Evolutionary conservation across 805 yeast species (phyloP).

Genomic region (Groenewaldozyma tartarivorans): DNA sequence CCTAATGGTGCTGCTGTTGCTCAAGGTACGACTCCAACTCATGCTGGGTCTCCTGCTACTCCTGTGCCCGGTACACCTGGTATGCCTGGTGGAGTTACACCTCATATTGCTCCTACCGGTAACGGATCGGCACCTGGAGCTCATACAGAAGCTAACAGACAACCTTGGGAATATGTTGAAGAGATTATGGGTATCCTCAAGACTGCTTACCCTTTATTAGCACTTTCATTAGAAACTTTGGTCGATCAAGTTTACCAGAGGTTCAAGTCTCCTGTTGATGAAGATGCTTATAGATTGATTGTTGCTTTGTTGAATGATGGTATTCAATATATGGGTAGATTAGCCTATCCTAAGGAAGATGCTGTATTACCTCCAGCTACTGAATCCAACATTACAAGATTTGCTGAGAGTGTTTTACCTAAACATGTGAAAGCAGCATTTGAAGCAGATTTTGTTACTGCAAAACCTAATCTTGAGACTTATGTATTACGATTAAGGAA

Average conservation of each 20-base stretch:
- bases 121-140: constrained; percentile 6
- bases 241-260: constrained; percentile 93
- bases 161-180: constrained; percentile 88
- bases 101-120: not conserved
- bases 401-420: constrained; percentile 90
- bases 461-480: constrained; percentile 80
- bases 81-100: constrained; percentile 1
- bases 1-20: constrained; percentile 3
- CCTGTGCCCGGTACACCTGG: constrained; percentile 7
- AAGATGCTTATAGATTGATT: constrained; percentile 88
- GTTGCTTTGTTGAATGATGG: constrained; percentile 92
- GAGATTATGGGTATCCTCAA: constrained; percentile 92
- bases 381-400: constrained; percentile 74
- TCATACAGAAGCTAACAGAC: constrained; percentile 31
- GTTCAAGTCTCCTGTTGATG: constrained; percentile 89
- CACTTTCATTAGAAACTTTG: constrained; percentile 84
- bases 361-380: constrained; percentile 85
- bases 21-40: constrained; percentile 3
- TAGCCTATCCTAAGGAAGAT: constrained; percentile 80
- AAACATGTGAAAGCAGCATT: constrained; percentile 82
- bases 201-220: constrained; percentile 91
- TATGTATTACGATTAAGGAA: constrained; percentile 74
- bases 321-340: constrained; percentile 76
- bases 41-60: constrained; percentile 5
- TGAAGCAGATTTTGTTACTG: constrained; percentile 78